phyloP scores from a whole-genome alignment of 257 asterid genomes.

The Marsdenia floribunda region DNA sequence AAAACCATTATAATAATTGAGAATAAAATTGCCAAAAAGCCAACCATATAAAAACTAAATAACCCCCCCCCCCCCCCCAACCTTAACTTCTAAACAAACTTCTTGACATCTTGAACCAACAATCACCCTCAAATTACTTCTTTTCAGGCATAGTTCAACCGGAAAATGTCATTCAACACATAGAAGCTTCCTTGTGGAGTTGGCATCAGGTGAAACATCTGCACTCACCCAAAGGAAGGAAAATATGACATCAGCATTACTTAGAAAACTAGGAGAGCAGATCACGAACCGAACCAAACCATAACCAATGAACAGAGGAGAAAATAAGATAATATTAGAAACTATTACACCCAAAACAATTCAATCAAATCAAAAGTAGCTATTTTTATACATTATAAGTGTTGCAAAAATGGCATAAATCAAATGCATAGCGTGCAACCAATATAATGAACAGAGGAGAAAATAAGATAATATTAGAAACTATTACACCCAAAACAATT shows the following conservation, averaged over 20 bases:
- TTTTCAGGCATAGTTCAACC: conserved; percentile 73
- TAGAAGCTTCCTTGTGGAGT: conserved; percentile 82
- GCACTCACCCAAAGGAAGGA: conserved; percentile 9
- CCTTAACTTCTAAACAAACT: background rate
- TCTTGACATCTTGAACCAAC: too few species aligned
- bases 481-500: background rate
- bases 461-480: background rate
- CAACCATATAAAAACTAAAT: background rate
- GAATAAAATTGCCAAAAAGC: background rate
- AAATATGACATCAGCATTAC: background rate
- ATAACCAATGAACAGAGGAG: too few species aligned
- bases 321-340: background rate
- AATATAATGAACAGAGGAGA: too few species aligned
- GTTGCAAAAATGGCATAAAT: background rate
- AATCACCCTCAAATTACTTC: conserved; percentile 2
- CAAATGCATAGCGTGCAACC: background rate
- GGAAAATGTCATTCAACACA: conserved; percentile 83
- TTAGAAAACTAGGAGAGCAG: background rate
- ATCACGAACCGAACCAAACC: background rate
- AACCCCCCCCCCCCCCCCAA: too few species aligned
- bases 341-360: background rate
- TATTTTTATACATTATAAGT: background rate
- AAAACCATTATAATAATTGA: background rate
- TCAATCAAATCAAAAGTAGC: background rate
- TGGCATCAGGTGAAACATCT: conserved; percentile 95